Conservation (phyloP, 805 yeast genomes). For the Kuraishia cidri region DNA sequence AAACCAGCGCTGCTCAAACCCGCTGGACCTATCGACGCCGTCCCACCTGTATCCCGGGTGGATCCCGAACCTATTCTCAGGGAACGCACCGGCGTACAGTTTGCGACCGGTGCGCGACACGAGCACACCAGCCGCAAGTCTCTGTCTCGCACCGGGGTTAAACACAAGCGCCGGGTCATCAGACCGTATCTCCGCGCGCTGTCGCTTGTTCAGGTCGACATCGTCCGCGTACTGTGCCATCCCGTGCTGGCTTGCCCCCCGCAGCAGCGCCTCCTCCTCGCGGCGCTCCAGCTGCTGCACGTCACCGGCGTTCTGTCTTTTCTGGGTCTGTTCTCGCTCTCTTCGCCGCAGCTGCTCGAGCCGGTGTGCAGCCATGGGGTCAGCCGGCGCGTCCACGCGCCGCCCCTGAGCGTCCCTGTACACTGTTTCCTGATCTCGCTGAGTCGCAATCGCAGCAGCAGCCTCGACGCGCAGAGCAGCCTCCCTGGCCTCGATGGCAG, state of each 20-base stretch:
- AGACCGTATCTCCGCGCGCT: conserved; percentile 22
- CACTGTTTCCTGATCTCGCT: conserved; percentile 25
- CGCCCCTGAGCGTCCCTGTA: conserved; percentile 61
- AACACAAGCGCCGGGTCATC: conserved; percentile 63
- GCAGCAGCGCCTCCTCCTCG: conserved; percentile 20
- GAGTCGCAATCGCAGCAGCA: conserved; percentile 7
- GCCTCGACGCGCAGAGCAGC: conserved; percentile 11
- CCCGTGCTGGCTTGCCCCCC: conserved; percentile 10
- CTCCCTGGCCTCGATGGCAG: conserved; percentile 23
- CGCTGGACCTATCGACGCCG: conserved; percentile 84
- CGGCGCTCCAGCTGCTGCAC: conserved; percentile 27
- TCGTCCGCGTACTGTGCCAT: conserved; percentile 27
- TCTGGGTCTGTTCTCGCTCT: conserved; percentile 17
- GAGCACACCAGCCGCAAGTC: conserved; percentile 7
- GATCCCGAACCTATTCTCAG: conserved; percentile 68
- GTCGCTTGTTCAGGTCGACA: conserved; percentile 22
- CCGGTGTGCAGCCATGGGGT: no score
- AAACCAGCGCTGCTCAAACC: conserved; percentile 72
- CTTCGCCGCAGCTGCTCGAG: conserved; percentile 6
- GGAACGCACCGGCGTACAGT: conserved; percentile 42
- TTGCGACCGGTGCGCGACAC: conserved; percentile 38
- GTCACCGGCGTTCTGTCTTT: conserved; percentile 25
- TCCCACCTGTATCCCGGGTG: conserved; percentile 85
- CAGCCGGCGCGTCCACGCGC: no score
- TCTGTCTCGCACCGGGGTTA: conserved; percentile 13